These are phyloP conservation scores for Hyphopichia burtonii DNA, from an alignment of 1,139 yeast genomes.

Conservation along the genomic window DNA sequence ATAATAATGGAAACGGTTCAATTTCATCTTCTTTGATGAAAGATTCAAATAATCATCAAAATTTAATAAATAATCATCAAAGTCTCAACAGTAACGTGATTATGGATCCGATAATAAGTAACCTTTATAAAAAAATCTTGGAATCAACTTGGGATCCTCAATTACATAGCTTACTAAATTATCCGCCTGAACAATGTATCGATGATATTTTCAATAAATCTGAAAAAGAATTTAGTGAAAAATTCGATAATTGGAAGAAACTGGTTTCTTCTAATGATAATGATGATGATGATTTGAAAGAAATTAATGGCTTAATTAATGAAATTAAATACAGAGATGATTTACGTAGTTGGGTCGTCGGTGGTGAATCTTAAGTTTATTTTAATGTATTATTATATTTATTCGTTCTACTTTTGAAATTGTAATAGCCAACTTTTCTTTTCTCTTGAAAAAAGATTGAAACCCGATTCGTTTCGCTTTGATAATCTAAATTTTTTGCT, in stretches of 20 bases:
- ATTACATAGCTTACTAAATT: conserved; percentile 56
- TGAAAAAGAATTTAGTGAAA: conserved; percentile 51
- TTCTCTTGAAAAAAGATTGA: background rate
- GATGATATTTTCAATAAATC: conserved; percentile 60
- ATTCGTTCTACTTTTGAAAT: no score
- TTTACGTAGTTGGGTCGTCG: conserved; percentile 45
- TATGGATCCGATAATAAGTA: conserved; percentile 53
- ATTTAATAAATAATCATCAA: background rate
- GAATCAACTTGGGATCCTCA: conserved; percentile 79
- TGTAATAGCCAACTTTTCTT: background rate
- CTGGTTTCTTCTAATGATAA: conserved; percentile 16
- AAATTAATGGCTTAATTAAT: conserved; percentile 44
- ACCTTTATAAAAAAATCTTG: conserved; percentile 59
- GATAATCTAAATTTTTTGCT: background rate
- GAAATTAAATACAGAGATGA: conserved; percentile 43
- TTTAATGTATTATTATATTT: background rate
- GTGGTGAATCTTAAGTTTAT: conserved; percentile 1
- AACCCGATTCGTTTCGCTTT: background rate
- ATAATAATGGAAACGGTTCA: background rate
- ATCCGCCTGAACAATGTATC: conserved; percentile 69
- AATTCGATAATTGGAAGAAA: conserved; percentile 33
- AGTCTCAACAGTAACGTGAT: conserved; percentile 13
- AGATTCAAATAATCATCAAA: background rate
- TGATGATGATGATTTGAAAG: conserved; percentile 44
- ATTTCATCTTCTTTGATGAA: background rate